phyloP scores from a whole-genome alignment of 805 yeast genomes.

The Cyberlindnera mrakii region DNA sequence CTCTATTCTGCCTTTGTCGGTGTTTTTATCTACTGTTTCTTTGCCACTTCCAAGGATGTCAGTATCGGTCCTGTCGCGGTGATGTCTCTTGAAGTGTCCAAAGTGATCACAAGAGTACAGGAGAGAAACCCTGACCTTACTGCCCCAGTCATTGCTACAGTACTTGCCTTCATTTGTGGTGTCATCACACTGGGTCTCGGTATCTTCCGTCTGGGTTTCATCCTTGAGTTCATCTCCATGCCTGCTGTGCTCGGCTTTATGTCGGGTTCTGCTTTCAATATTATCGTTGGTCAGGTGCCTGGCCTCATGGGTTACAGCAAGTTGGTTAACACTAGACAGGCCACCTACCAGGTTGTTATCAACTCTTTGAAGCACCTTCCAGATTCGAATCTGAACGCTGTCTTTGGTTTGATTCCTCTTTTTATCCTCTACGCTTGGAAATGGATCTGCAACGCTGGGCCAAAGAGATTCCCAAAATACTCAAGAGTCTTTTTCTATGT shows the following conservation, averaged over 20 bases:
- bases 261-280: conserved; percentile 88
- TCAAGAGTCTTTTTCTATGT: conserved; percentile 56
- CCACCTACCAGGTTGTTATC: conserved; percentile 67
- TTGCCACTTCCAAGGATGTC: conserved; percentile 94
- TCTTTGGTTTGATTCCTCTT: conserved; percentile 76
- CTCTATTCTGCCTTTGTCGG: conserved; percentile 90
- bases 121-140: conserved; percentile 39
- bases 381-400: conserved; percentile 71
- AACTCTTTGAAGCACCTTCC: conserved; percentile 67
- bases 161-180: conserved; percentile 77
- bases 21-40: conserved; percentile 79
- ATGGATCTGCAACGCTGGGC: conserved; percentile 51
- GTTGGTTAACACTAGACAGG: conserved; percentile 62
- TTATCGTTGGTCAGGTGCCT: conserved; percentile 82
- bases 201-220: conserved; percentile 74
- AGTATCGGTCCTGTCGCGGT: conserved; percentile 97
- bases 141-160: conserved; percentile 75
- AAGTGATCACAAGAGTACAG: conserved; percentile 63
- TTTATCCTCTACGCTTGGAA: conserved; percentile 71
- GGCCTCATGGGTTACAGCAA: conserved; percentile 70
- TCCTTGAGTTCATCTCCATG: conserved; percentile 80
- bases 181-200: conserved; percentile 81
- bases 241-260: conserved; percentile 94
- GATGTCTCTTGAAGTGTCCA: conserved; percentile 82
- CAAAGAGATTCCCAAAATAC: conserved; percentile 56